phyloP scores from a whole-genome alignment of 208 protist species.

The Sergeia podlipaevii region DNA sequence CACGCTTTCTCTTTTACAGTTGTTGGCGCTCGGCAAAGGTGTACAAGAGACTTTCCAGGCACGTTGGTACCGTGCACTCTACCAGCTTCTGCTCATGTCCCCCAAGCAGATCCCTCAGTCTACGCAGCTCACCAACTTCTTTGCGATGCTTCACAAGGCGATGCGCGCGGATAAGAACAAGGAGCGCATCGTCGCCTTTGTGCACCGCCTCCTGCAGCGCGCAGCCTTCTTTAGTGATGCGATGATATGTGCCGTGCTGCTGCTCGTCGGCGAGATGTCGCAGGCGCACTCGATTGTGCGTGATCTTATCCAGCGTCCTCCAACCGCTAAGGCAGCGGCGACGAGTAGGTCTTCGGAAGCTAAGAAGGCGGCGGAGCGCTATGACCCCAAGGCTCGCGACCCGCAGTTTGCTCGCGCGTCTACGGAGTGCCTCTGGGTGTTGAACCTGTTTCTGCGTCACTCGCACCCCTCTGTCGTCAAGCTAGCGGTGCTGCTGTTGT shows the following conservation, averaged over 20 bases:
- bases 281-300: slow-evolving; percentile 59
- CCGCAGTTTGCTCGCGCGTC: slow-evolving; percentile 80
- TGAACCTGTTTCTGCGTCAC: slow-evolving; percentile 78
- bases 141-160: slow-evolving; percentile 87
- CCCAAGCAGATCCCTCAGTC: slow-evolving; percentile 89
- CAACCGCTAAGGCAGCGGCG: slow-evolving; percentile 15
- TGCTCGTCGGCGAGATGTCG: slow-evolving; percentile 84
- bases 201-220: slow-evolving; percentile 89
- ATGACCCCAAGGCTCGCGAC: slow-evolving; percentile 84
- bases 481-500: slow-evolving; percentile 81
- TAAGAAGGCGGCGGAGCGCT: slow-evolving; percentile 19
- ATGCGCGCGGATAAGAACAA: slow-evolving; percentile 78
- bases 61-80: slow-evolving; percentile 90
- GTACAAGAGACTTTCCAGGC: slow-evolving; percentile 55
- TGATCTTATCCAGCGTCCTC: slow-evolving; percentile 23
- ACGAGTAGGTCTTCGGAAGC: too few relatives aligned
- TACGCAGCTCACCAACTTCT: slow-evolving; percentile 87
- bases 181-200: slow-evolving; percentile 84
- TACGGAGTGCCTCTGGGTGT: slow-evolving; percentile 72
- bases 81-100: slow-evolving; percentile 82
- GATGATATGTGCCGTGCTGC: slow-evolving; percentile 84
- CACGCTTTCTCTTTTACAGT: slow-evolving; percentile 84
- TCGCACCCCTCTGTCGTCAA: slow-evolving; percentile 89
- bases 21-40: slow-evolving; percentile 76
- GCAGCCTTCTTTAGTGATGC: slow-evolving; percentile 80